These are phyloP conservation scores for Aspergillus sclerotiicarbonarius DNA, from an alignment of 495 filamentous ascomycete genomes.

Conservation along the genomic window DNA sequence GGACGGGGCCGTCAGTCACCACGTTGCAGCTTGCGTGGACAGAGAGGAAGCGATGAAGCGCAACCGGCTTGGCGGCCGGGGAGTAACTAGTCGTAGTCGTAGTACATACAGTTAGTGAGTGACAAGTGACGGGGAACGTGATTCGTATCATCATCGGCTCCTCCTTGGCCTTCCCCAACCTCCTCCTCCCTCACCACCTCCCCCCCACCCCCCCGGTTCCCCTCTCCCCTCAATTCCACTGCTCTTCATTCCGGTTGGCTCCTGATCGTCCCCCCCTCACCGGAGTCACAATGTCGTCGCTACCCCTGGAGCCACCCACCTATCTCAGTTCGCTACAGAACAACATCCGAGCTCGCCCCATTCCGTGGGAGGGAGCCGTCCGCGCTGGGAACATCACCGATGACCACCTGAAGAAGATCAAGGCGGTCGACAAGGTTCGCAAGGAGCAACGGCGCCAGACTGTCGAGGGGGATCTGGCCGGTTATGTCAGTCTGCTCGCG, in stretches of 20 bases:
- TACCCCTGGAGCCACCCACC: constrained; percentile 87
- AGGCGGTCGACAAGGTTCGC: constrained; percentile 94
- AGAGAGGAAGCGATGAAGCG: constrained; percentile 11
- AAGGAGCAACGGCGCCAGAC: constrained; percentile 80
- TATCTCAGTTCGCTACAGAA: constrained; percentile 90
- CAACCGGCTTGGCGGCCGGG: constrained; percentile 20
- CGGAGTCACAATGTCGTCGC: constrained; percentile 37
- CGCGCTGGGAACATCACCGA: constrained; percentile 92
- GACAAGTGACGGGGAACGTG: constrained; percentile 8
- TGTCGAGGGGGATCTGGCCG: constrained; percentile 73
- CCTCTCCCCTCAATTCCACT: constrained; percentile 2
- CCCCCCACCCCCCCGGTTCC: constrained; percentile 3
- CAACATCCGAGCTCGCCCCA: constrained; percentile 90
- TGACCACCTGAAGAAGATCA: constrained; percentile 91
- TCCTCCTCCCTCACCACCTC: constrained; percentile 1
- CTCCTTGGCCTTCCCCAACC: constrained; percentile 1
- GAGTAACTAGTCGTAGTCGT: not conserved
- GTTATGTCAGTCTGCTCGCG: constrained; percentile 75
- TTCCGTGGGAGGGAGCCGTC: constrained; percentile 97
- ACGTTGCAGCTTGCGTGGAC: constrained; percentile 26
- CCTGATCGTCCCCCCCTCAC: constrained; percentile 1
- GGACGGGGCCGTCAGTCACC: constrained; percentile 6
- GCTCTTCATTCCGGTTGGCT: constrained; percentile 2
- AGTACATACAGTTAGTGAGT: no score
- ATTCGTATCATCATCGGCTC: constrained; percentile 3